Evolutionary conservation across 768 basidiomycete species (phyloP).

Genomic region (Auricularia heimuer): DNA sequence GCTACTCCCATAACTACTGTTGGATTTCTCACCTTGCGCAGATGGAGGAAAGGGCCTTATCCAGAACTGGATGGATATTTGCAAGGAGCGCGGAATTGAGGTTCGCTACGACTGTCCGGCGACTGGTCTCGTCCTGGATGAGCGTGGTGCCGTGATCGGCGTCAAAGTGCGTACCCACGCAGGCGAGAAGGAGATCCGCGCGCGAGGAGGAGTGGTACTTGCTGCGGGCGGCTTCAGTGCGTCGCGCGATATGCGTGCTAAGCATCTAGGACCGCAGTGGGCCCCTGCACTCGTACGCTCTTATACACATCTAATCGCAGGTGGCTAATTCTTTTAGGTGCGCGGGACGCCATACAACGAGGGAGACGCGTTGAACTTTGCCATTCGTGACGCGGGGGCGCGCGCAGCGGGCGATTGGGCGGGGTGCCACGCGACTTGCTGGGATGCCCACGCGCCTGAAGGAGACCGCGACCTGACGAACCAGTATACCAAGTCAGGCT

Average conservation of each 20-base stretch:
- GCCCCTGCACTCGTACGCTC: conserved; percentile 39
- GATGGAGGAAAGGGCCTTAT: conserved; percentile 64
- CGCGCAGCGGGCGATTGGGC: conserved; percentile 53
- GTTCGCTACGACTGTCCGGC: conserved; percentile 51
- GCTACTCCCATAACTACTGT: background rate
- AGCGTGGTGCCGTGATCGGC: conserved; percentile 32
- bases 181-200: conserved; percentile 29
- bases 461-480: conserved; percentile 55
- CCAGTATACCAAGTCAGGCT: conserved; percentile 65
- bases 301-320: too few species aligned
- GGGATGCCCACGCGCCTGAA: conserved; percentile 53
- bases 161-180: conserved; percentile 29
- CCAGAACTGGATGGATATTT: conserved; percentile 32
- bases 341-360: conserved; percentile 63
- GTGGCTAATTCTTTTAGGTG: conserved; percentile 29
- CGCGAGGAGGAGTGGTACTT: conserved; percentile 40
- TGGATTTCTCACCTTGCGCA: background rate
- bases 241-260: conserved; percentile 37
- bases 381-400: conserved; percentile 34
- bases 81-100: conserved; percentile 31
- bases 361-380: conserved; percentile 42
- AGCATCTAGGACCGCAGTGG: conserved; percentile 53
- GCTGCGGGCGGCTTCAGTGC: conserved; percentile 64
- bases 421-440: conserved; percentile 64
- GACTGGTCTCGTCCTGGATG: conserved; percentile 25